phyloP scores from a whole-genome alignment of 1,284 basidiomycete species.

The Cystobasidium sp. region DNA sequence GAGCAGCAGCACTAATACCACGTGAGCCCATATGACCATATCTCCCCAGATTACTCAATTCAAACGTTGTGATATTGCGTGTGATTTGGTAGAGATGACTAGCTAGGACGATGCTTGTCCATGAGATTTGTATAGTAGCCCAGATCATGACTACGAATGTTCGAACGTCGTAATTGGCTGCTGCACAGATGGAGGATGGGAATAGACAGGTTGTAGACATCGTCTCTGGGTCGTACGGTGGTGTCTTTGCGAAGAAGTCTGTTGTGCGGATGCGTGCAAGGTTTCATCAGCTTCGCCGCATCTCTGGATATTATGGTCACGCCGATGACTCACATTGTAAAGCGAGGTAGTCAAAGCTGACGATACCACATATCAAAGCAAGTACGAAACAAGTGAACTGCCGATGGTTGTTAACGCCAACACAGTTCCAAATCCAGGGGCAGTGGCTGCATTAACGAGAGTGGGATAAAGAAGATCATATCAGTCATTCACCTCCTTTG shows the following conservation, averaged over 20 bases:
- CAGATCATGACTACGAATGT: constrained; percentile 78
- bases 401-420: constrained; percentile 93
- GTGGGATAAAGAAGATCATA: background rate
- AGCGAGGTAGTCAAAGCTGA: constrained; percentile 78
- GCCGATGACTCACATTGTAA: constrained; percentile 69
- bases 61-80: constrained; percentile 93
- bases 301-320: background rate
- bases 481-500: background rate
- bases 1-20: constrained; percentile 67
- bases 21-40: constrained; percentile 97
- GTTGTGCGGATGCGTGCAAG: background rate
- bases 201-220: constrained; percentile 67
- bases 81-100: constrained; percentile 90
- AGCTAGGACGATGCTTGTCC: constrained; percentile 84
- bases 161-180: constrained; percentile 73
- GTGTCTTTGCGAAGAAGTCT: constrained; percentile 58
- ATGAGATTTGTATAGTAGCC: constrained; percentile 87
- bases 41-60: constrained; percentile 90
- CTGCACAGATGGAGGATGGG: constrained; percentile 69
- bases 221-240: constrained; percentile 60
- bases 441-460: constrained; percentile 23
- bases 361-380: constrained; percentile 79
- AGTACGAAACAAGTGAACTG: constrained; percentile 90
- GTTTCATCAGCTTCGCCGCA: background rate
- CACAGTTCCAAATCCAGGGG: constrained; percentile 99